These are phyloP conservation scores for Saksenaea vasiformis DNA, from an alignment of 371 early-diverging fungal species.

Conservation along the genomic window DNA sequence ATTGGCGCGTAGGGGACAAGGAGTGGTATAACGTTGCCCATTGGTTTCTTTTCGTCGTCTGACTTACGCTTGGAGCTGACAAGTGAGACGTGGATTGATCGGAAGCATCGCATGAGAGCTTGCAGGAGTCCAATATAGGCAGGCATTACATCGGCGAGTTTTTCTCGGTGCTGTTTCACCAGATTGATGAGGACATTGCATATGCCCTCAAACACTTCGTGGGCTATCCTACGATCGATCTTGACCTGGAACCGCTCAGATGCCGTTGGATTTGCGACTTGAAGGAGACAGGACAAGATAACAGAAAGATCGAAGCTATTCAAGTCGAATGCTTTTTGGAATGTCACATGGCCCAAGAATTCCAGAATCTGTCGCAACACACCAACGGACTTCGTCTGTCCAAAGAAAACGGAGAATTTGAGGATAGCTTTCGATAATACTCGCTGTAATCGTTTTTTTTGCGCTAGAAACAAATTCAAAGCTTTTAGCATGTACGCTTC, in stretches of 20 bases:
- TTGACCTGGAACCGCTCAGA: constrained; percentile 20
- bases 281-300: constrained; percentile 33
- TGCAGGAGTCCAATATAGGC: constrained; percentile 51
- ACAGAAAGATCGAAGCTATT: constrained; percentile 28
- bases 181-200: constrained; percentile 48
- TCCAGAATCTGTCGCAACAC: constrained; percentile 37
- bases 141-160: constrained; percentile 48
- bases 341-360: constrained; percentile 39
- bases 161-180: constrained; percentile 47
- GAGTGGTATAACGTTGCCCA: constrained; percentile 12
- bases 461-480: constrained; percentile 30
- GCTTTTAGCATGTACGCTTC: neutral
- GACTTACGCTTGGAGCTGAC: constrained; percentile 28
- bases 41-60: neutral
- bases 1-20: constrained; percentile 13
- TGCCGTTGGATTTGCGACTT: constrained; percentile 34
- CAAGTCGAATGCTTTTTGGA: constrained; percentile 27
- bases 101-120: constrained; percentile 58
- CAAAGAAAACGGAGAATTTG: constrained; percentile 38
- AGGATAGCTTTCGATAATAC: constrained; percentile 40
- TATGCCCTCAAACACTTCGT: constrained; percentile 40
- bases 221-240: constrained; percentile 23
- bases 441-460: constrained; percentile 43
- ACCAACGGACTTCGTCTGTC: constrained; percentile 32
- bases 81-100: constrained; percentile 54